A percentile compares a stretch with the other conserved stretches of the same genome.
Evolutionary conservation across 2,329 filamentous ascomycete species (phyloP).

Genomic region (Ustulina deusta): DNA sequence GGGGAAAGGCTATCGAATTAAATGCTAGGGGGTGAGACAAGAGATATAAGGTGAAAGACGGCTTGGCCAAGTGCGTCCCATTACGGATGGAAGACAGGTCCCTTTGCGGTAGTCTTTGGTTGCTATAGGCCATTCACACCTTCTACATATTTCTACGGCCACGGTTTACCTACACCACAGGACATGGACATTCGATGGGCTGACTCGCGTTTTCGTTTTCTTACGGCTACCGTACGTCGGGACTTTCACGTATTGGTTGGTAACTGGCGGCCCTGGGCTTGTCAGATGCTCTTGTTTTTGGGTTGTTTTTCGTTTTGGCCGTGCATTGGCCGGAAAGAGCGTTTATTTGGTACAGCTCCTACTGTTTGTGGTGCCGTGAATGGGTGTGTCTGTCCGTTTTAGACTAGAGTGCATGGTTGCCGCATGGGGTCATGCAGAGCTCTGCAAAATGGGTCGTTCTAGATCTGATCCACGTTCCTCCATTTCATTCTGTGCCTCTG

Average conservation of each 20-base stretch:
- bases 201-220: conserved; percentile 22
- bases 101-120: conserved; percentile 29
- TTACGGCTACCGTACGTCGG: conserved; percentile 13
- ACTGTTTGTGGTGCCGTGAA: conserved; percentile 27
- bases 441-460: conserved; percentile 37
- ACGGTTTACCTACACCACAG: conserved; percentile 12
- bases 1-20: conserved; percentile 36
- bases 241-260: conserved; percentile 20
- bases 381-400: conserved; percentile 34
- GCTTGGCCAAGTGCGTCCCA: conserved; percentile 32
- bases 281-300: conserved; percentile 3
- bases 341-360: conserved; percentile 31
- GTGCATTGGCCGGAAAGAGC: conserved; percentile 28
- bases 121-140: conserved; percentile 26
- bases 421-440: conserved; percentile 36
- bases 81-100: conserved; percentile 36
- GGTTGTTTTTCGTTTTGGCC: conserved; percentile 14
- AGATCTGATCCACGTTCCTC: conserved; percentile 35
- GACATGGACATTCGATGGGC: conserved; percentile 41
- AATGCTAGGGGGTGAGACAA: conserved; percentile 24
- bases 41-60: conserved; percentile 35
- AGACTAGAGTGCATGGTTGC: conserved; percentile 39
- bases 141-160: conserved; percentile 12
- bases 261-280: conserved; percentile 2
- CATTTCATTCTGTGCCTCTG: conserved; percentile 24